A percentile compares a stretch with the other conserved stretches of the same genome.
Evolutionary conservation across 306 rosid species (phyloP).

Genomic region (Prunus mongolica): DNA sequence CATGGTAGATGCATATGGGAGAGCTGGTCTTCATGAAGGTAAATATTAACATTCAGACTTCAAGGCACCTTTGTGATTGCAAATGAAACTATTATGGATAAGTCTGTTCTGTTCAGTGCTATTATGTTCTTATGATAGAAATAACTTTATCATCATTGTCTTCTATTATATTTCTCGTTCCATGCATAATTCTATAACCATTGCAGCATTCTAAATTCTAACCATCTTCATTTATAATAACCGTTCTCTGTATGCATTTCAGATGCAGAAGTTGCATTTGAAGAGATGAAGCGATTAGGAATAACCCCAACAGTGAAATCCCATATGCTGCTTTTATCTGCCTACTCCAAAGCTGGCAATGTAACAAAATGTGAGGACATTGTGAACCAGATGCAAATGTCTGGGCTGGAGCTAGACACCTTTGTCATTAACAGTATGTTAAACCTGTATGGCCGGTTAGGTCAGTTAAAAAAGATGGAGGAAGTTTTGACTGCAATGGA

Average conservation of each 20-base stretch:
- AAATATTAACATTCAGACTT: constrained; percentile 13
- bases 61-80: neutral
- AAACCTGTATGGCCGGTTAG: constrained; percentile 74
- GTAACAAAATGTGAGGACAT: constrained; percentile 73
- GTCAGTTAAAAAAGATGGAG: constrained; percentile 78
- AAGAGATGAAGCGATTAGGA: constrained; percentile 79
- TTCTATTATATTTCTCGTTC: too few species aligned
- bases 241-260: neutral
- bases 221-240: neutral
- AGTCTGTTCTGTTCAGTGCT: neutral
- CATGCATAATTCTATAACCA: neutral
- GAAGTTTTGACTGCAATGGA: constrained; percentile 63
- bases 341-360: constrained; percentile 66
- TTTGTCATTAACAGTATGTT: constrained; percentile 80
- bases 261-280: constrained; percentile 74
- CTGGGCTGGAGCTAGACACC: constrained; percentile 73
- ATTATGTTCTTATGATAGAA: too few species aligned
- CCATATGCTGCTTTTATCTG: constrained; percentile 85
- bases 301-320: constrained; percentile 92
- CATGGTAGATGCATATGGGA: constrained; percentile 95
- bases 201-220: neutral
- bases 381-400: constrained; percentile 63
- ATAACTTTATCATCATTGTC: too few species aligned
- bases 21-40: constrained; percentile 89
- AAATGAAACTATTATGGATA: neutral